Evolutionary conservation across 768 basidiomycete genomes (phyloP).

Genomic region (Psilocybe subaeruginosa): DNA sequence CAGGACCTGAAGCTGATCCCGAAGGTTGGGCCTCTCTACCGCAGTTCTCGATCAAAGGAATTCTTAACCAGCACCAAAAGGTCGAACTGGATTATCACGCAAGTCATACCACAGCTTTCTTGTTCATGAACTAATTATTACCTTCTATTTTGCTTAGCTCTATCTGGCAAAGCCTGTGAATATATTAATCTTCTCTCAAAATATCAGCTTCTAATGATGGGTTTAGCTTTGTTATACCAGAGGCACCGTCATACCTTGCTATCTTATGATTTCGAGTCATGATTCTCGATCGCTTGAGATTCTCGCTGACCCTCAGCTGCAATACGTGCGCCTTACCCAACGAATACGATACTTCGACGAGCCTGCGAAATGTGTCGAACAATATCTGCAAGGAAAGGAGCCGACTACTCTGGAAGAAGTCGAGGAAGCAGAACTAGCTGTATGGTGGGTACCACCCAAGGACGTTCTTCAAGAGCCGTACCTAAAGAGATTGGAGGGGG

Average conservation of each 20-base stretch:
- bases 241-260: slow-evolving; percentile 26
- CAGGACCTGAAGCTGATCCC: slow-evolving; percentile 12
- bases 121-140: slow-evolving; percentile 1
- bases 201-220: too few relatives aligned
- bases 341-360: slow-evolving; percentile 7
- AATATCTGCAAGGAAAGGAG: slow-evolving; percentile 5
- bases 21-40: slow-evolving; percentile 15
- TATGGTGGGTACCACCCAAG: slow-evolving; percentile 20
- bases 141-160: slow-evolving; percentile 28
- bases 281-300: slow-evolving; percentile 10
- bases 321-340: slow-evolving; percentile 12
- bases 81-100: slow-evolving; percentile 3
- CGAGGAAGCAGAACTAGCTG: slow-evolving; percentile 14
- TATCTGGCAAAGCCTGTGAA: slow-evolving; percentile 28
- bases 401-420: slow-evolving; percentile 1
- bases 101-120: background rate
- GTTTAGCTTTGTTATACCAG: slow-evolving; percentile 25
- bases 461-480: slow-evolving; percentile 4
- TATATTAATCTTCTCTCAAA: background rate
- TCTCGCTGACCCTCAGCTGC: slow-evolving; percentile 5
- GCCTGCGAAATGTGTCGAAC: slow-evolving; percentile 8
- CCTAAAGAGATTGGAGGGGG: slow-evolving; percentile 21
- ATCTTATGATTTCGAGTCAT: slow-evolving; percentile 15
- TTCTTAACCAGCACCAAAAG: background rate
- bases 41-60: background rate